phyloP scores from a whole-genome alignment of 2,329 filamentous ascomycete genomes.

The Talaromyces sp. region DNA sequence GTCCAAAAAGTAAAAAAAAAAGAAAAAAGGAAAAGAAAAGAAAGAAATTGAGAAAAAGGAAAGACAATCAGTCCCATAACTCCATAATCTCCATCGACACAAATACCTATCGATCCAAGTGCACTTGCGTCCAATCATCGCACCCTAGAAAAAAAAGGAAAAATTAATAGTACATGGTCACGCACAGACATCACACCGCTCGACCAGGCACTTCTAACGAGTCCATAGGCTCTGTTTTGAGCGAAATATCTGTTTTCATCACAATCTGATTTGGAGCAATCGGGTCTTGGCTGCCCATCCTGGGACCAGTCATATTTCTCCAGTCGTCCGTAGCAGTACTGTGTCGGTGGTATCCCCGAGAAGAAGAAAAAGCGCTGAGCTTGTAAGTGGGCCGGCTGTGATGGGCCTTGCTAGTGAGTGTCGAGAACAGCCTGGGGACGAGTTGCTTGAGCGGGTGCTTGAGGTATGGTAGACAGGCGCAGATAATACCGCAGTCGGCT shows the following conservation, averaged over 20 bases:
- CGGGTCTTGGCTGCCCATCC: slow-evolving; percentile 7
- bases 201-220: not conserved
- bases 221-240: slow-evolving; percentile 9
- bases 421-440: slow-evolving; percentile 16
- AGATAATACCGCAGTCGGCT: slow-evolving; percentile 17
- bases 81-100: not conserved
- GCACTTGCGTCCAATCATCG: not conserved
- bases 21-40: not conserved
- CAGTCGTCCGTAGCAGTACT: slow-evolving; percentile 1
- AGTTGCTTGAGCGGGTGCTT: slow-evolving; percentile 16
- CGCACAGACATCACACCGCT: not conserved
- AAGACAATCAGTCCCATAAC: not conserved
- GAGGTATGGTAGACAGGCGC: slow-evolving; percentile 17
- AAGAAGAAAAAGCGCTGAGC: slow-evolving; percentile 9
- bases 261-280: slow-evolving; percentile 12
- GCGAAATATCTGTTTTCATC: slow-evolving; percentile 12
- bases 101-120: not conserved
- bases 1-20: not conserved
- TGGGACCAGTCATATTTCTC: not conserved
- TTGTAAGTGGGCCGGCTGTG: slow-evolving; percentile 10
- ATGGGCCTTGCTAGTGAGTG: slow-evolving; percentile 7
- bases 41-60: not conserved
- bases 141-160: not conserved
- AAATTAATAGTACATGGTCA: not conserved
- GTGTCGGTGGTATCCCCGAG: not conserved